Conservation (phyloP, 352 stramenopile species). For the Phytophthora lateralis region DNA sequence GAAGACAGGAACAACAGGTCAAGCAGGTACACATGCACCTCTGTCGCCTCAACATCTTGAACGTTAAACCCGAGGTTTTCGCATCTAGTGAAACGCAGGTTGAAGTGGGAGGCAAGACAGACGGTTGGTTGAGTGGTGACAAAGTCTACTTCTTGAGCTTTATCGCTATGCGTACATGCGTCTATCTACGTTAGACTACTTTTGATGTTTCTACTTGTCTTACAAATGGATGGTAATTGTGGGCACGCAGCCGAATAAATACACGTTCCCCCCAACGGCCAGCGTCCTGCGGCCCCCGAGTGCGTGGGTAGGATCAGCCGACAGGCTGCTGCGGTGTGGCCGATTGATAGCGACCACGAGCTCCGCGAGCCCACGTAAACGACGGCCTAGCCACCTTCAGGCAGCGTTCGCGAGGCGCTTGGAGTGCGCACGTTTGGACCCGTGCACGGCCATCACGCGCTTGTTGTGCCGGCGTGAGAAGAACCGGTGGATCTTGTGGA, state of each 20-base stretch:
- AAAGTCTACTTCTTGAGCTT: conserved; percentile 16
- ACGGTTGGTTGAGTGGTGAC: background rate
- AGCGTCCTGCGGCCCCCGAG: conserved; percentile 25
- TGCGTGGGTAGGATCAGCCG: conserved; percentile 28
- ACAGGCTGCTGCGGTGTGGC: conserved; percentile 35
- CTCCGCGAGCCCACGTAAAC: conserved; percentile 28
- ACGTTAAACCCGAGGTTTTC: background rate
- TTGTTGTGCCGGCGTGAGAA: conserved; percentile 50
- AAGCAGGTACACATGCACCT: too few relatives aligned
- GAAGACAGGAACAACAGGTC: background rate
- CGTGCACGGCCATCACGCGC: conserved; percentile 49
- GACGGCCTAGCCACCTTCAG: conserved; percentile 47
- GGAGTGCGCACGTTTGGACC: conserved; percentile 24
- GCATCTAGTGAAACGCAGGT: background rate
- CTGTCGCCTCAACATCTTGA: background rate
- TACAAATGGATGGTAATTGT: conserved; percentile 36
- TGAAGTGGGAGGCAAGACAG: background rate
- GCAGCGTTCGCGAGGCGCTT: conserved; percentile 34
- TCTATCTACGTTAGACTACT: conserved; percentile 21
- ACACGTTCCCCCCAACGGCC: conserved; percentile 32
- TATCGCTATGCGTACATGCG: conserved; percentile 27
- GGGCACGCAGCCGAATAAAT: conserved; percentile 44
- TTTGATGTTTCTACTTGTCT: conserved; percentile 18
- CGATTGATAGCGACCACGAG: conserved; percentile 25
- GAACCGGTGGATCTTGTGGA: conserved; percentile 53